Base-by-base conservation (phyloP, 1,284 basidiomycete genomes). In the Cutaneotrichosporon spelunceum region DNA sequence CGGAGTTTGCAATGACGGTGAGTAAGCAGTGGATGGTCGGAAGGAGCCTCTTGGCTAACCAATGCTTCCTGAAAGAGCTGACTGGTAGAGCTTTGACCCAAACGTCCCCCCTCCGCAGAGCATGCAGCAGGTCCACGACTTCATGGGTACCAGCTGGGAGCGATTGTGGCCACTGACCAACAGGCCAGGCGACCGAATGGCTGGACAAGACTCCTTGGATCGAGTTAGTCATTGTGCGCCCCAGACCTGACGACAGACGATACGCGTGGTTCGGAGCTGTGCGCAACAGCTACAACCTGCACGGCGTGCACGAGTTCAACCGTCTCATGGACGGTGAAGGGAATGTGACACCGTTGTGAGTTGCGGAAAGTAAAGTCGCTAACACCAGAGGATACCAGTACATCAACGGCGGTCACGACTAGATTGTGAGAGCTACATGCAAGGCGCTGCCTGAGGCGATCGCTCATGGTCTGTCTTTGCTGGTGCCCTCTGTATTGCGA, bases 91-190 rank as follows among this genome's bases (percentile, higher is more conserved):
- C 58, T 77, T 74, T 48, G 71, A 74, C 36, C 66, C 68, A 6
- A 64, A 63, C 49, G 74, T 75, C 0, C 72, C 72, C 6, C 70
- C 70, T 2, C 71, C 75, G 2, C 26, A 53, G 24, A 60, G 34
- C 27, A 66, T 68, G 62, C 74, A 77, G 60, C 70, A 76, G 64
- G 75, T 77, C 5, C 74, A 75, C 56, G 74, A 77, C 63, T 77
- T 74, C 57, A 77, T 77, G 75, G 64, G 56, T 56, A 33, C 2
- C 29, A 21, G 26, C 19, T 11, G 10, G 33, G 19, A 16, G 29
- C 10, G 19, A 34, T 34, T 9, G 33, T 14, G 9, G n/a, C 19
- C 11, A 13, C 53, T 54, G 14, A 54, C 54, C 16, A 19, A 3
- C 42, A 56, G 55, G 58, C 8, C 58, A 60, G 23, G 69, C 73